Conservation (phyloP, 805 yeast genomes). For the Lachancea fermentati region DNA sequence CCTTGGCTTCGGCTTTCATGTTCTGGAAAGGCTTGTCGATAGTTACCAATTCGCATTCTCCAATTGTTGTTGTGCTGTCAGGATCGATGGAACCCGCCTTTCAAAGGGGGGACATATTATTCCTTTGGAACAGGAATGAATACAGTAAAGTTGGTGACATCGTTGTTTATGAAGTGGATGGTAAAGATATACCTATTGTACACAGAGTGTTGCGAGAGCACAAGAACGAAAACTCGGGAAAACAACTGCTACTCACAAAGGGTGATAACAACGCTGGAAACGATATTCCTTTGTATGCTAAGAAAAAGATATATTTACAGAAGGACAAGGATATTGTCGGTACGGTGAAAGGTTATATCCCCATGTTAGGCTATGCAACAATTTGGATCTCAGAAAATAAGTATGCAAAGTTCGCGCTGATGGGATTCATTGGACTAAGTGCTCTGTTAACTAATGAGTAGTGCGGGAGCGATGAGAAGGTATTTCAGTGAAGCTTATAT, state of each 20-base stretch:
- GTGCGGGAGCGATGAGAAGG: conserved; percentile 4
- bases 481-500: neutral
- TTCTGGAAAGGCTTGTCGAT: conserved; percentile 82
- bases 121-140: conserved; percentile 80
- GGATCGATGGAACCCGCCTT: conserved; percentile 99
- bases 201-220: conserved; percentile 92
- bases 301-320: conserved; percentile 68
- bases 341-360: conserved; percentile 87
- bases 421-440: conserved; percentile 69
- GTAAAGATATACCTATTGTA: conserved; percentile 87
- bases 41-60: conserved; percentile 78
- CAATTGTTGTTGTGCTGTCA: conserved; percentile 92
- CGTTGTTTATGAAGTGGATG: conserved; percentile 82
- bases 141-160: conserved; percentile 78
- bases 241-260: conserved; percentile 79
- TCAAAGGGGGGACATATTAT: conserved; percentile 92
- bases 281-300: conserved; percentile 80
- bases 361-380: conserved; percentile 85
- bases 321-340: conserved; percentile 79
- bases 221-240: conserved; percentile 27
- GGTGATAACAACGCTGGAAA: conserved; percentile 95
- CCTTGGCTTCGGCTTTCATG: conserved; percentile 83
- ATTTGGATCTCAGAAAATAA: conserved; percentile 85
- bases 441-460: conserved; percentile 58
- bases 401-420: conserved; percentile 70